Base-by-base conservation (phyloP, 768 basidiomycete species). In the Russula dissimulans region DNA sequence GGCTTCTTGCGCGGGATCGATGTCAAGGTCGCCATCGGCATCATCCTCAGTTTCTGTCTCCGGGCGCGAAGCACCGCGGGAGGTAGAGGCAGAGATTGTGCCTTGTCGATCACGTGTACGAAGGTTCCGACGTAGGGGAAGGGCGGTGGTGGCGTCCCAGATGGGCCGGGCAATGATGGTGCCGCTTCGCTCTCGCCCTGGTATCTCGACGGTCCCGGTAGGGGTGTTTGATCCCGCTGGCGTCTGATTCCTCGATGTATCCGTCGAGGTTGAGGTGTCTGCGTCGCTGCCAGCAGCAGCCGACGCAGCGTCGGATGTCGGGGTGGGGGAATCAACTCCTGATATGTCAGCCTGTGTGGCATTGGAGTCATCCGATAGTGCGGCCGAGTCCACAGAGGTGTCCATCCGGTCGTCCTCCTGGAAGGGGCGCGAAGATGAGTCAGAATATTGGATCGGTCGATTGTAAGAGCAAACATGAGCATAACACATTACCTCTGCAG, bases 31-130 rank as follows among this genome's bases (percentile, higher is more conserved):
- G 1, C 76, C 78, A 54, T 89, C 87, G 29, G 78, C 84, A 48
- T 88, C 87, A 52, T 87, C 87, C 69, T 94, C 89, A 0, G 87
- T 86, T 72, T 91, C 89, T 0, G 87, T 86, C 59, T 87, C 85
- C 0, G 84, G 77, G 12, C 85, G 75, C 0, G 84, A 83, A n/a
- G 76, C 79, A 36, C 76, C 76, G 0, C 55, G 67, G 66, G 71
- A 59, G 55, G 66, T 36, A 53, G 55, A 50, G 53, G 66, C 46
- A 65, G 70, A 61, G 57, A 66, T 59, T 45, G 63, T 54, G 48
- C 63, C 63, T 44, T 64, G 46, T 32, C 56, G 48, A 52, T 57
- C 69, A 56, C 57, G 75, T 26, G 69, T 50, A 38, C 75, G 69
- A 61, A 65, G 63, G 18, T 67, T 59, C 46, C 75, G 74, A 34